Conservation (phyloP, 345 rosid species). For the Trapa bicornis region DNA sequence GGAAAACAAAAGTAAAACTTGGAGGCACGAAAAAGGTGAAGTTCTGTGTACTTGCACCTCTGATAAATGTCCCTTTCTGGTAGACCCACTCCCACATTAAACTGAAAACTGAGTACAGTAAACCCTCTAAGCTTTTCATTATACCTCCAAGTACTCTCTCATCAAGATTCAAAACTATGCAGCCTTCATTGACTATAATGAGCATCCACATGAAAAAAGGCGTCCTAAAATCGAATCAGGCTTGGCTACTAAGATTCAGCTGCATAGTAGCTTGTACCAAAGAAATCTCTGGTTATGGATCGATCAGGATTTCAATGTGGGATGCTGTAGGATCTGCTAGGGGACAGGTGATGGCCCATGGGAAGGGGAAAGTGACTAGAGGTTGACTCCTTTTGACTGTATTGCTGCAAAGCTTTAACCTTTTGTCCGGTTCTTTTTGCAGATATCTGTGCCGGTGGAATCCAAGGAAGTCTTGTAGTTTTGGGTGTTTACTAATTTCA, state of each 20-base stretch:
- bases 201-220: too few species aligned
- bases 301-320: neutral
- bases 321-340: neutral
- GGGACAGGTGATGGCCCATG: neutral
- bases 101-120: neutral
- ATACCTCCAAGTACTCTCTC: neutral
- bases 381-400: neutral
- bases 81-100: neutral
- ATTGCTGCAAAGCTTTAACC: neutral
- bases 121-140: neutral
- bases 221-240: neutral
- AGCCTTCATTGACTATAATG: too few species aligned
- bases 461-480: neutral
- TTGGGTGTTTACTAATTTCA: neutral
- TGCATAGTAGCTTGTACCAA: neutral
- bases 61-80: neutral
- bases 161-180: neutral
- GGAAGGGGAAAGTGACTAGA: neutral
- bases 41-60: conserved; percentile 8
- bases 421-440: neutral
- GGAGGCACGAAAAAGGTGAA: conserved; percentile 1
- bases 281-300: neutral
- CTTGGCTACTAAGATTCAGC: neutral
- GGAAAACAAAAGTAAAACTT: neutral
- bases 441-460: neutral